These are phyloP conservation scores for Xanthoconium separans DNA, from an alignment of 1,284 basidiomycete species.

Conservation along the genomic window DNA sequence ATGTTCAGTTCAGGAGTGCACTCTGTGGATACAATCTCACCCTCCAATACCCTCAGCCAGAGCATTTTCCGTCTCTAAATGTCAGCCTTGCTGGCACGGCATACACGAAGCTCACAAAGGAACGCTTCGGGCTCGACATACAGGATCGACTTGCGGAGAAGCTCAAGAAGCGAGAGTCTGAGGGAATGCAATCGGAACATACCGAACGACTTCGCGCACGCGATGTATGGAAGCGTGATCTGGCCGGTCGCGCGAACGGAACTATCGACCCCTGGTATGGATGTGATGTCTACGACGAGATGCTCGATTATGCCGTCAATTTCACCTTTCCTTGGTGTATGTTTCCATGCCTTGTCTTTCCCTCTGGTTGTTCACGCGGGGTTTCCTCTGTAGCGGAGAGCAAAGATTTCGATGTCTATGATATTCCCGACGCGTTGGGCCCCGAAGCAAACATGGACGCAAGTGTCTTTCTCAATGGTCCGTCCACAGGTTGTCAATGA, in stretches of 20 bases:
- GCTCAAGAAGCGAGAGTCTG: background rate
- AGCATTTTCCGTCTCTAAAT: constrained; percentile 48
- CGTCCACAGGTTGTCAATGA: constrained; percentile 5
- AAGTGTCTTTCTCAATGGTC: constrained; percentile 60
- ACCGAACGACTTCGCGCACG: constrained; percentile 14
- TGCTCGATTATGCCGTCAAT: constrained; percentile 59
- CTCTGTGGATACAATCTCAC: constrained; percentile 68
- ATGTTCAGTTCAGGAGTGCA: constrained; percentile 42
- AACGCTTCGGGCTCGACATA: constrained; percentile 14
- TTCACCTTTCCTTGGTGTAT: constrained; percentile 67
- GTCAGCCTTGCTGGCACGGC: constrained; percentile 3
- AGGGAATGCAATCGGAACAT: background rate
- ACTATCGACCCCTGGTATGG: constrained; percentile 60
- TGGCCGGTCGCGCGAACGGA: constrained; percentile 45
- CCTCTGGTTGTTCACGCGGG: background rate
- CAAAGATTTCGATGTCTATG: constrained; percentile 44
- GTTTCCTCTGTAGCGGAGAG: constrained; percentile 33
- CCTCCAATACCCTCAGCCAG: constrained; percentile 68
- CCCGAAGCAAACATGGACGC: constrained; percentile 46
- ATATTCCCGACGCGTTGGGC: constrained; percentile 52
- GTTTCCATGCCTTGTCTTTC: constrained; percentile 21
- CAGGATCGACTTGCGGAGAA: constrained; percentile 1
- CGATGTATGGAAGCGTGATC: constrained; percentile 45
- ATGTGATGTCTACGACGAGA: constrained; percentile 49
- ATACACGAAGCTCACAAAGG: constrained; percentile 15